Conservation (phyloP, 1,284 basidiomycete species). For the Cystobasidium pallidum region DNA sequence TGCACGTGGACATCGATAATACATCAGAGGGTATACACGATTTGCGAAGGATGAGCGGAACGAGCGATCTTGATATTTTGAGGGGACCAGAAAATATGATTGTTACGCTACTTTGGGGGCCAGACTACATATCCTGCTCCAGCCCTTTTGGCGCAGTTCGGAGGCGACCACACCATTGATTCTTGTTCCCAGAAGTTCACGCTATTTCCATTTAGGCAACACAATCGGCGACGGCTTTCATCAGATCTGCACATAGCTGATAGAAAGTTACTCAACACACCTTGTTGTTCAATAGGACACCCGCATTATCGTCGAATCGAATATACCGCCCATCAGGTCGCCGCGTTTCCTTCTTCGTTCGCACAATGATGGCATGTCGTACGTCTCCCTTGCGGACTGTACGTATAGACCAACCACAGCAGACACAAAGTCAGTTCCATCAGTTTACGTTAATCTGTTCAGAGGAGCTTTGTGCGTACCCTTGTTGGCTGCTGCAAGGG, state of each 20-base stretch:
- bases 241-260: no score
- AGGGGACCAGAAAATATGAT: background rate
- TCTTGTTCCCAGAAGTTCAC: constrained; percentile 44
- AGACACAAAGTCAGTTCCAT: constrained; percentile 56
- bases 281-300: constrained; percentile 93
- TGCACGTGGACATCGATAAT: background rate
- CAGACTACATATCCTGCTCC: constrained; percentile 41
- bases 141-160: constrained; percentile 42
- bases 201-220: constrained; percentile 1
- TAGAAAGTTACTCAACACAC: constrained; percentile 9
- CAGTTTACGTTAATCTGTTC: background rate
- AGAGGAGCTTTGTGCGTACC: constrained; percentile 58
- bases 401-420: constrained; percentile 53
- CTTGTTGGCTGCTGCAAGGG: constrained; percentile 61
- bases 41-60: background rate
- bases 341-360: constrained; percentile 78
- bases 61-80: background rate
- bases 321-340: constrained; percentile 84
- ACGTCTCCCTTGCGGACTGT: constrained; percentile 87
- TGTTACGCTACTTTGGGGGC: constrained; percentile 36
- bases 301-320: constrained; percentile 97
- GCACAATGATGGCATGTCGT: constrained; percentile 89
- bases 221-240: no score
- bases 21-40: background rate
- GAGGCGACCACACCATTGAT: constrained; percentile 45